These are phyloP conservation scores for Cyclocybe cylindracea DNA, from an alignment of 768 basidiomycete genomes.

Conservation along the genomic window DNA sequence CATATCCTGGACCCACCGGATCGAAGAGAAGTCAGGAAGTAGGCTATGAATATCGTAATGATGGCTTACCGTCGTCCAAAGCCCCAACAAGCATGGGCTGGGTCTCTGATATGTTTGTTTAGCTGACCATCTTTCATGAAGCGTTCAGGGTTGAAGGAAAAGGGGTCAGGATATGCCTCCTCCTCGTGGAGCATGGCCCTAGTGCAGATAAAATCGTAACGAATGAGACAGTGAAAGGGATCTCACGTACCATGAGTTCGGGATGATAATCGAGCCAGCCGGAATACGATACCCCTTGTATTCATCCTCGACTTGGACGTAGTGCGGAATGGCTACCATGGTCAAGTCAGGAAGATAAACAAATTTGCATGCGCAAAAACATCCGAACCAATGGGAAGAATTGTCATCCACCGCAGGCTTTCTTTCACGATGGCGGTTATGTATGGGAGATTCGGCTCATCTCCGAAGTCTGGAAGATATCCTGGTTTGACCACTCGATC, in stretches of 20 bases:
- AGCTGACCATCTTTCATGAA: conserved; percentile 25
- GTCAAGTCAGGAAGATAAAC: neutral
- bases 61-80: conserved; percentile 25
- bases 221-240: neutral
- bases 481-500: conserved; percentile 30
- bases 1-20: conserved; percentile 12
- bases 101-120: conserved; percentile 21
- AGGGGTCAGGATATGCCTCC: conserved; percentile 36
- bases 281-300: conserved; percentile 32
- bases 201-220: neutral
- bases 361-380: neutral
- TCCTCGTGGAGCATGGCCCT: conserved; percentile 45
- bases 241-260: conserved; percentile 30
- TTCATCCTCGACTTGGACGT: conserved; percentile 28
- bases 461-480: conserved; percentile 32
- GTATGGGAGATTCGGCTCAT: conserved; percentile 27
- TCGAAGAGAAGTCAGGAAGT: neutral
- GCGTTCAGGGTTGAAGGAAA: conserved; percentile 39
- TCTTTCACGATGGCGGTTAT: conserved; percentile 32
- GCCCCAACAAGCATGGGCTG: conserved; percentile 27
- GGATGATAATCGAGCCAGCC: conserved; percentile 30
- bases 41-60: neutral
- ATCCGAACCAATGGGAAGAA: conserved; percentile 23
- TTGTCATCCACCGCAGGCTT: conserved; percentile 26
- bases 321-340: conserved; percentile 8